Base-by-base conservation (phyloP, 441 rosid genomes). In the Pelargonium myrrhifolium region DNA sequence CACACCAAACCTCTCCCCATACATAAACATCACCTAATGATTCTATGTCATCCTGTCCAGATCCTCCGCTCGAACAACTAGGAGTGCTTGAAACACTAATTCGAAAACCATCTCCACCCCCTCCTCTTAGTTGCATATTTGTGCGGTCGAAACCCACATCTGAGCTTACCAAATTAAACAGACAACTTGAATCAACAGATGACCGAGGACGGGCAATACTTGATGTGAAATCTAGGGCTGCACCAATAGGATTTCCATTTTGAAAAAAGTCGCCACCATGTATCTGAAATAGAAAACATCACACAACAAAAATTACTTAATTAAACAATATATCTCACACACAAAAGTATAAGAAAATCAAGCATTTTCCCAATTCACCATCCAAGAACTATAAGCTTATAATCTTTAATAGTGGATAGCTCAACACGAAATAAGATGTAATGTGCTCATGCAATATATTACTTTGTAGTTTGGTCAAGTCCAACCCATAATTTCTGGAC, bases 11-110 rank as follows among this genome's bases (percentile, higher is more conserved):
- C 78, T 91, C 96, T 47, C 98, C 97, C 99, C 99, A 93, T 55
- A 93, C 82, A 74, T 84, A 87, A 76, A 93, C 97, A 87, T 93
- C 99, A 31, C 97, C 97, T 73, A 93, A 69, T 58, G 98, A 91
- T 78, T 91, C 97, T 69, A 95, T 92, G 66, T 93, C 99, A 81
- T 93, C 97, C 83, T 93, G 96, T 72, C 99, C 99, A 75, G 99
- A 91, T 69, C 96, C 99, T 67, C 89, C 97, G 76, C 99, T 93
- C 62, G 97, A 90, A 61, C 96, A 90, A 76, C 98, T 93, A 72
- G 91, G 90, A 71, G 96, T 94, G 83, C 98, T 93, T 64, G 96
- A 93, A 74, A 93, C 74, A 78, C 99, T 93, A 71, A 93, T 95
- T 81, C 99, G 88, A 73, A 87, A 86, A 75, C 87, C 84, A 76